Conservation (phyloP, 1,284 basidiomycete genomes). For the Anthracocystis walkeri region DNA sequence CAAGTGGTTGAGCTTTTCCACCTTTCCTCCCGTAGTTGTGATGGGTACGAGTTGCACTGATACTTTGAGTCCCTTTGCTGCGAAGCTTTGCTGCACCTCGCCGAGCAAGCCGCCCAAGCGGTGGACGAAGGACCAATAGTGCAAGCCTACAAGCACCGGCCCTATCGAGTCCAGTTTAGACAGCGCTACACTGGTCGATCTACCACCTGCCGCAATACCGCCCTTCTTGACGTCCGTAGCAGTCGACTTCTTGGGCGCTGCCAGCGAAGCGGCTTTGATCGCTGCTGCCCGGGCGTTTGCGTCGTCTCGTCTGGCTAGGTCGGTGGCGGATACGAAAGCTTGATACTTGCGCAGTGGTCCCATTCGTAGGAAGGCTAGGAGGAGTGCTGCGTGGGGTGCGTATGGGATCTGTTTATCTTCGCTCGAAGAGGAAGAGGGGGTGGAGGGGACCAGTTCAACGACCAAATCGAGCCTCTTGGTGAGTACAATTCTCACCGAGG, state of each 20-base stretch:
- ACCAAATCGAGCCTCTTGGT: constrained; percentile 36
- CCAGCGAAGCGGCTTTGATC: constrained; percentile 24
- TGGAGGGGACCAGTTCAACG: constrained; percentile 35
- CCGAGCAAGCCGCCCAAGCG: constrained; percentile 12
- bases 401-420: constrained; percentile 16
- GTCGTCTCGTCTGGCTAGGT: constrained; percentile 17
- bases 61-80: neutral
- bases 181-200: constrained; percentile 15
- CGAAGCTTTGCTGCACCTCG: neutral
- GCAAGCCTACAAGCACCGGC: constrained; percentile 28
- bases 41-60: constrained; percentile 21
- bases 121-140: constrained; percentile 50
- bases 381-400: constrained; percentile 23
- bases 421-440: neutral
- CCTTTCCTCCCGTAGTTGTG: neutral
- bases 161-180: constrained; percentile 21
- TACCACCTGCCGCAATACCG: constrained; percentile 21
- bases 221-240: constrained; percentile 1
- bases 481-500: constrained; percentile 43
- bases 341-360: constrained; percentile 39
- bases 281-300: constrained; percentile 9
- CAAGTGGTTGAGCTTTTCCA: neutral
- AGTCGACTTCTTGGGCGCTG: constrained; percentile 20
- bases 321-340: constrained; percentile 11
- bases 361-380: constrained; percentile 39